Evolutionary conservation across 2,329 filamentous ascomycete species (phyloP).

Genomic region (Reticulascus tulasneorum): DNA sequence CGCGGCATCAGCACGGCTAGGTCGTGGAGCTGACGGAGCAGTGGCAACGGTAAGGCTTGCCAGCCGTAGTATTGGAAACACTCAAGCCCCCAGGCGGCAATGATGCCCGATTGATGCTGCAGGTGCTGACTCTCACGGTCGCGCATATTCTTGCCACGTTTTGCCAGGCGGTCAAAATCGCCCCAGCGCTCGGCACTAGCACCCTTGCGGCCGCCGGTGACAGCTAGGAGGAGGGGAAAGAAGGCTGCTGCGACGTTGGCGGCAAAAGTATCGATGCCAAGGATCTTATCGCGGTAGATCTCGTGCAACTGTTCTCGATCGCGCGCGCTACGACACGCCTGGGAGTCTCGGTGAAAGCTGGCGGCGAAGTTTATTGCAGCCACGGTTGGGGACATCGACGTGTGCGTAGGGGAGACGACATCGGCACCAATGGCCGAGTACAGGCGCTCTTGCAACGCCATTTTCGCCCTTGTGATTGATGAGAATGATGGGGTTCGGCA

Average conservation of each 20-base stretch:
- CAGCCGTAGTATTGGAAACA: not conserved
- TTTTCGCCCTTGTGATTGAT: not conserved
- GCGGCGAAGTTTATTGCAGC: constrained; percentile 1
- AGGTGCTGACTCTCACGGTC: constrained; percentile 1
- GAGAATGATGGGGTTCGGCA: no score
- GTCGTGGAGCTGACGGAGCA: not conserved
- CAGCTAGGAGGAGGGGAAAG: not conserved
- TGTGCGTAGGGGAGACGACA: not conserved
- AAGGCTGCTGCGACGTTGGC: constrained; percentile 1
- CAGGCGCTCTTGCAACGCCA: not conserved
- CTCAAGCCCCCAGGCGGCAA: not conserved
- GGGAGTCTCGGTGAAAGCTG: constrained; percentile 2
- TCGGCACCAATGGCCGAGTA: not conserved
- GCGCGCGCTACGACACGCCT: not conserved
- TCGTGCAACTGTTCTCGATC: not conserved
- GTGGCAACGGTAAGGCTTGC: not conserved
- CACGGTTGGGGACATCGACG: not conserved
- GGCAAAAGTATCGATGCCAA: not conserved
- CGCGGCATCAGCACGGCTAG: constrained; percentile 1
- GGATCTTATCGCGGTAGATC: not conserved
- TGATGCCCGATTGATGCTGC: constrained; percentile 1
- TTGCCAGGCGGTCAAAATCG: not conserved
- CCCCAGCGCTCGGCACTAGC: not conserved
- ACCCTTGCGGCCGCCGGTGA: not conserved
- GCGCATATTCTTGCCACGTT: not conserved